A percentile compares a stretch with the other conserved stretches of the same genome.
phyloP scores from a whole-genome alignment of 1,139 yeast genomes.

The Kodamaea ohmeri region DNA sequence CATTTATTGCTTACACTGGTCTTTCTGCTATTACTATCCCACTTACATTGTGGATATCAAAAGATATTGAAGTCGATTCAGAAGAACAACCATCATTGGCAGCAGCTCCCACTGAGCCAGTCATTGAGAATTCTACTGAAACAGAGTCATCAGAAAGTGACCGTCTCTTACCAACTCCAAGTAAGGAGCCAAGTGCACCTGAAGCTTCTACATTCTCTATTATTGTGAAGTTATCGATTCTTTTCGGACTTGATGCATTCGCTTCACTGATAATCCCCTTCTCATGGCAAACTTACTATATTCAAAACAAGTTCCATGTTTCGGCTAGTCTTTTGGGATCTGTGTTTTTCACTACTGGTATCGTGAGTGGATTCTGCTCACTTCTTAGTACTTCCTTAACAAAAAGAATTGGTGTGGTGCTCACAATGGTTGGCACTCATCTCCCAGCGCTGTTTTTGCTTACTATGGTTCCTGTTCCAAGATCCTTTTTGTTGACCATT shows the following conservation, averaged over 20 bases:
- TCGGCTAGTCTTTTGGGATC: slow-evolving; percentile 36
- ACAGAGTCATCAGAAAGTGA: slow-evolving; percentile 1
- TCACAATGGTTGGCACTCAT: slow-evolving; percentile 46
- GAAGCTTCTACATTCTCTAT: slow-evolving; percentile 15
- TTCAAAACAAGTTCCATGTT: slow-evolving; percentile 34
- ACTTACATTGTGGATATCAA: slow-evolving; percentile 20
- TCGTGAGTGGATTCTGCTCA: slow-evolving; percentile 41
- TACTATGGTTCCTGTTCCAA: slow-evolving; percentile 37
- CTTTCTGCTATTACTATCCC: slow-evolving; percentile 22
- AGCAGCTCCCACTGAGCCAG: neutral
- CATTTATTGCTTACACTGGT: slow-evolving; percentile 26
- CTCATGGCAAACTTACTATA: slow-evolving; percentile 45
- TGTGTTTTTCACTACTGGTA: slow-evolving; percentile 38
- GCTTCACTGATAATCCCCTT: slow-evolving; percentile 45
- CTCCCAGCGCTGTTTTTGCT: slow-evolving; percentile 42
- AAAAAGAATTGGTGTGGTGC: slow-evolving; percentile 42
- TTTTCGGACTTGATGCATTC: slow-evolving; percentile 43
- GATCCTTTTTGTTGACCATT: slow-evolving; percentile 28
- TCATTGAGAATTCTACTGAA: neutral
- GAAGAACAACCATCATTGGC: neutral
- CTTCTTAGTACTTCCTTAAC: slow-evolving; percentile 42
- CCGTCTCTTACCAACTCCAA: slow-evolving; percentile 8
- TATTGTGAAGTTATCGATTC: slow-evolving; percentile 33
- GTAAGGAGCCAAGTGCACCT: neutral
- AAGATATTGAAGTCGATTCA: slow-evolving; percentile 18